Conservation (phyloP, 306 rosid genomes). For the Quercus suber region DNA sequence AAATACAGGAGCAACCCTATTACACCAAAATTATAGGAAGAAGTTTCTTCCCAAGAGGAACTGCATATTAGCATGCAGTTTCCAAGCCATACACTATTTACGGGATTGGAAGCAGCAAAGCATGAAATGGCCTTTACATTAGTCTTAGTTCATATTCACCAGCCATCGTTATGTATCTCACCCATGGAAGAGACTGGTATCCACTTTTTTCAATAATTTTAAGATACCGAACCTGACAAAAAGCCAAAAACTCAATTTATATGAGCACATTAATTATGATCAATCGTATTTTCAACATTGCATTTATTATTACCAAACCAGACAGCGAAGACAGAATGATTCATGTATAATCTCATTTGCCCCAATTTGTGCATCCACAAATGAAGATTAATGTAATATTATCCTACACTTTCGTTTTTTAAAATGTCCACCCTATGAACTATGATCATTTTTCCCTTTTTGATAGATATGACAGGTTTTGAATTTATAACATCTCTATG, state of each 20-base stretch:
- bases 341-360: neutral
- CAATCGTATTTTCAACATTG: neutral
- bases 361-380: no score
- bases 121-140: slow-evolving; percentile 37
- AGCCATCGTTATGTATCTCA: slow-evolving; percentile 98
- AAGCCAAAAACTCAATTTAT: slow-evolving; percentile 6
- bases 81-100: slow-evolving; percentile 7
- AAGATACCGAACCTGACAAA: slow-evolving; percentile 80
- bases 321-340: neutral
- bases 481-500: no score
- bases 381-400: no score
- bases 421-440: no score
- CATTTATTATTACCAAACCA: neutral
- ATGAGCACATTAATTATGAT: neutral
- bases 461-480: no score
- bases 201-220: slow-evolving; percentile 97
- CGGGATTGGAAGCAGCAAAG: slow-evolving; percentile 12
- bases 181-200: slow-evolving; percentile 99
- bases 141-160: slow-evolving; percentile 97
- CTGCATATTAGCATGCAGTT: neutral
- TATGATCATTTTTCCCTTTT: no score
- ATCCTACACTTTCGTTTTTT: no score
- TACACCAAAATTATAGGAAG: slow-evolving; percentile 2
- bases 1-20: neutral
- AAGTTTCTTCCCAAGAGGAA: neutral